Conservation (phyloP, 306 rosid species). For the Castanospermum australe region DNA sequence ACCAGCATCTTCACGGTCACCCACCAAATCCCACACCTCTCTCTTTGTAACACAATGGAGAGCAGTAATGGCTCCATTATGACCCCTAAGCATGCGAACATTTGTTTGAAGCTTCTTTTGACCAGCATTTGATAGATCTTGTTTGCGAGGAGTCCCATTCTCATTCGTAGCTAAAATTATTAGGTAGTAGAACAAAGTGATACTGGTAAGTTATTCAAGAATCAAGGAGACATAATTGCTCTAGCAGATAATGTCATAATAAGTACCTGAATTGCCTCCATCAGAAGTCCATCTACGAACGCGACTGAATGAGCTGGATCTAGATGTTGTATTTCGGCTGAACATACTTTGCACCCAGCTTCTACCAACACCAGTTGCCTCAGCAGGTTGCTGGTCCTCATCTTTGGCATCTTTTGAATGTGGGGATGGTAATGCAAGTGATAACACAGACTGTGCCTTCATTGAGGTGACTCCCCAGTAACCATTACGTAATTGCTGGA, state of each 20-base stretch:
- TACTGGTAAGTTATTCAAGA: slow-evolving; percentile 7
- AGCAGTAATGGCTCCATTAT: slow-evolving; percentile 89
- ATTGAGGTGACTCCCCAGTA: slow-evolving; percentile 84
- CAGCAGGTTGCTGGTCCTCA: slow-evolving; percentile 85
- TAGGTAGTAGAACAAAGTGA: slow-evolving; percentile 11
- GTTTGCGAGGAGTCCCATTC: slow-evolving; percentile 75
- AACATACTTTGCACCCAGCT: slow-evolving; percentile 99
- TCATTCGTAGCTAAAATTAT: slow-evolving; percentile 55
- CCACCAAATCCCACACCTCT: slow-evolving; percentile 99
- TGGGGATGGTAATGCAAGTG: slow-evolving; percentile 81
- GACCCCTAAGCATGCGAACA: slow-evolving; percentile 94
- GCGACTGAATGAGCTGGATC: slow-evolving; percentile 77
- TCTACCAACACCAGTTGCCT: slow-evolving; percentile 88
- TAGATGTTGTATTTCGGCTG: slow-evolving; percentile 72
- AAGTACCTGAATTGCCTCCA: slow-evolving; percentile 58
- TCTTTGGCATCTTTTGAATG: slow-evolving; percentile 67
- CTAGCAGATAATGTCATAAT: slow-evolving; percentile 15
- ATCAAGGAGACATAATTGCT: neutral
- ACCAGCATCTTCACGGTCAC: slow-evolving; percentile 99
- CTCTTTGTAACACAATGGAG: slow-evolving; percentile 96
- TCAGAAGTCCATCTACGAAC: slow-evolving; percentile 92
- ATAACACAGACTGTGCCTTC: slow-evolving; percentile 64
- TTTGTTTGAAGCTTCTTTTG: slow-evolving; percentile 96
- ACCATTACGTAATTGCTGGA: slow-evolving; percentile 74
- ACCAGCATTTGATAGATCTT: slow-evolving; percentile 62